Evolutionary conservation across 2,329 filamentous ascomycete genomes (phyloP), one percentile per base, ranked within the genome.

Genomic region (Aspergillus felis): DNA sequence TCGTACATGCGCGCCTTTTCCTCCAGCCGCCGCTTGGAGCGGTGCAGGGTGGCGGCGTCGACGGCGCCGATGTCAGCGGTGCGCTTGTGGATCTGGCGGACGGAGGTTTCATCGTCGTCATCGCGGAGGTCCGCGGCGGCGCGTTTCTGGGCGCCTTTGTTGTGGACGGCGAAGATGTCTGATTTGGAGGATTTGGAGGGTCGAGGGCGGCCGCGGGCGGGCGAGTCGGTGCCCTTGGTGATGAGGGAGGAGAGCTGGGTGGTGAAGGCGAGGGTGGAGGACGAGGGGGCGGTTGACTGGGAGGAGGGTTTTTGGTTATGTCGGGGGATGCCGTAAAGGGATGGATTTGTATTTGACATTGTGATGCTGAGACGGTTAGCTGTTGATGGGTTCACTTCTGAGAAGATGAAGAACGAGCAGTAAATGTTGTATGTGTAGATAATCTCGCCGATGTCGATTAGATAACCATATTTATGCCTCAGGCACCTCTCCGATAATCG

Each of bases 1-100:
- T 89, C 87, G 74, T 99, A 99, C 1, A 94, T 77, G 4, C 89
- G 84, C 3, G 90, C 91, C 75, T 99, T 99, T 76, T 92, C 88
- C 70, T 95, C 87, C 87, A 99, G 90, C 69, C 87, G 90, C 63
- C 87, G 84, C 72, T 87, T 89, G 24, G 90, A 88, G 56, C 89
- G 85, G 79, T 84, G 78, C 70, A 84, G 79, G 20, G 80, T 76
- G 9, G 77, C 79, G 14, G 80, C 77, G 64, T 89, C 86, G 28
- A 88, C 77, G 12, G 71, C 74, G 10, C 83, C 89, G 56, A 88
- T 83, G 66, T 89, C 85, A 50, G 82, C 64, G 42, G 66, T 81
- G 25, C 76, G 80, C 68, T 84, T 83, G 57, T 88, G 87, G 66
- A 88, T 86, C 53, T 87, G 83, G 58, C 84, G 80, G 9, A 83